phyloP scores from a whole-genome alignment of 1,284 basidiomycete genomes.

The Sutorius eximius region DNA sequence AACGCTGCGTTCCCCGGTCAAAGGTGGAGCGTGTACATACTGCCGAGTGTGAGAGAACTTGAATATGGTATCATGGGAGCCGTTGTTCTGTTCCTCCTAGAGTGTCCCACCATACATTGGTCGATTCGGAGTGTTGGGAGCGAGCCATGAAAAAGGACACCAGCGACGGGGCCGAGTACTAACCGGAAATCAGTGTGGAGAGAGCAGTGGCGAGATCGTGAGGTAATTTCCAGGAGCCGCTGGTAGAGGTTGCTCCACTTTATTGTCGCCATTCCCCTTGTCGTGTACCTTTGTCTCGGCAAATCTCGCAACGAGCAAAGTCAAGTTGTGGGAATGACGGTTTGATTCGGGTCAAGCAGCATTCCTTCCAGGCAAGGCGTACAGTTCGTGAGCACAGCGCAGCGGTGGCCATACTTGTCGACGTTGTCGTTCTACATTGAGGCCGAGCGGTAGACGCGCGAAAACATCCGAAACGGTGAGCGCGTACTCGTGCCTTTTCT shows the following conservation, averaged over 20 bases:
- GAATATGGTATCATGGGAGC: neutral
- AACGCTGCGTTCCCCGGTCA: neutral
- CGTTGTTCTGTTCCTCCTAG: neutral
- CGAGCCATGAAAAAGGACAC: neutral
- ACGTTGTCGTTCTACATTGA: neutral
- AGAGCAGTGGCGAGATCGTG: neutral
- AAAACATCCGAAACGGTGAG: conserved; percentile 16
- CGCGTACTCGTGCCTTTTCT: too few relatives aligned
- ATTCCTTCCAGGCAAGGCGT: neutral
- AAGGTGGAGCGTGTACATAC: neutral
- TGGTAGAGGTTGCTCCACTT: conserved; percentile 9
- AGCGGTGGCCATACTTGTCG: neutral
- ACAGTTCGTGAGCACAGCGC: neutral
- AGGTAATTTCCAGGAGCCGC: neutral
- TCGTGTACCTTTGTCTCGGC: conserved; percentile 2
- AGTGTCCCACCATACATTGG: neutral
- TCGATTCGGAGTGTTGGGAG: neutral
- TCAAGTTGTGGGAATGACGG: conserved; percentile 14
- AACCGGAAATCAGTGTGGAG: too few relatives aligned
- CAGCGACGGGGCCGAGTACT: neutral
- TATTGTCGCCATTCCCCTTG: conserved; percentile 10
- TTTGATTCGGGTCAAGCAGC: conserved; percentile 1
- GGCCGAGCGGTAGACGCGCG: neutral
- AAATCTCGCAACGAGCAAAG: neutral
- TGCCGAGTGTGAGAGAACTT: neutral